These are phyloP conservation scores for Komagataea norvegica DNA, from an alignment of 1,139 yeast genomes.

Conservation along the genomic window DNA sequence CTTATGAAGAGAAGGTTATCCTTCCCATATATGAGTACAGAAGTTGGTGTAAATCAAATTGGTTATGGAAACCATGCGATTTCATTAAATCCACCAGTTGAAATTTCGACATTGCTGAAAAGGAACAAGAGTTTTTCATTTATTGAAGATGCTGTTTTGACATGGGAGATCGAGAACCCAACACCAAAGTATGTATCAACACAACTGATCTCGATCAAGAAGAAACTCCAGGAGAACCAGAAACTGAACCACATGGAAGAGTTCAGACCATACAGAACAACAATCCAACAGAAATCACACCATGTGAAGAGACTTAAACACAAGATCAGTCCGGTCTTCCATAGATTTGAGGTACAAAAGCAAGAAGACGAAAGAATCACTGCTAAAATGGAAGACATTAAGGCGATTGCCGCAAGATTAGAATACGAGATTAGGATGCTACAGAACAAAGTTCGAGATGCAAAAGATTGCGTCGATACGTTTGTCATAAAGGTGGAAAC, in stretches of 20 bases:
- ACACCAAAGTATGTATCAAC: slow-evolving; percentile 26
- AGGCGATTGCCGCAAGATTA: slow-evolving; percentile 68
- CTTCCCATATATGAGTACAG: slow-evolving; percentile 35
- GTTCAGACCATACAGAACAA: slow-evolving; percentile 5
- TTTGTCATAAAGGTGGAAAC: slow-evolving; percentile 41
- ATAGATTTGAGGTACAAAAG: slow-evolving; percentile 30
- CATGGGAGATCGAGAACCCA: slow-evolving; percentile 28
- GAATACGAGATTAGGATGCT: slow-evolving; percentile 76
- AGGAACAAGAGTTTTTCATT: slow-evolving; percentile 42
- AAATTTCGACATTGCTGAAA: slow-evolving; percentile 9
- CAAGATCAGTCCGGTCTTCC: slow-evolving; percentile 34
- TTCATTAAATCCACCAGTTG: slow-evolving; percentile 3
- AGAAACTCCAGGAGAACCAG: slow-evolving; percentile 12
- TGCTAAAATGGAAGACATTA: slow-evolving; percentile 55
- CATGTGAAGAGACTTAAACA: slow-evolving; percentile 28
- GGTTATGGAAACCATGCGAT: slow-evolving; percentile 25
- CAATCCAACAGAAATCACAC: slow-evolving; percentile 13
- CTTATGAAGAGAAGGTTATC: slow-evolving; percentile 43
- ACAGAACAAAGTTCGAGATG: slow-evolving; percentile 69
- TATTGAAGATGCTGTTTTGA: slow-evolving; percentile 36
- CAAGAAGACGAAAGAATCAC: slow-evolving; percentile 36
- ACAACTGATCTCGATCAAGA: slow-evolving; percentile 29
- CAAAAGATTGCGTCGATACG: slow-evolving; percentile 63
- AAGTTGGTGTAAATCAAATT: slow-evolving; percentile 31
- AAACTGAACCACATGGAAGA: slow-evolving; percentile 2